Percentiles rank a stretch among this genome's conserved stretches.
phyloP scores from a whole-genome alignment of 225 moss, liverwort and hornwort species.

The Sphagnum tenellum region DNA sequence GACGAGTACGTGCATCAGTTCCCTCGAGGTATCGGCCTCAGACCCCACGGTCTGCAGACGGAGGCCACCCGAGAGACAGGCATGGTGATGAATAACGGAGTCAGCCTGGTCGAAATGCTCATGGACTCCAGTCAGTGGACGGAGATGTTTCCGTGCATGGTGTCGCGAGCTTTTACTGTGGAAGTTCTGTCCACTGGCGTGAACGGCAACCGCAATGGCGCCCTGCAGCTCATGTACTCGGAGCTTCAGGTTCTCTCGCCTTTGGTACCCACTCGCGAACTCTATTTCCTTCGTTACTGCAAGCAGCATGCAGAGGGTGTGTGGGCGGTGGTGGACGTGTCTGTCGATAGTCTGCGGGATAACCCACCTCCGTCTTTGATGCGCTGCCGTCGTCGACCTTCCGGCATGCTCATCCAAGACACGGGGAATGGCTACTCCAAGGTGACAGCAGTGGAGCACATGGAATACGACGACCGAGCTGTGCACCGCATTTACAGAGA shows the following conservation, averaged over 20 bases:
- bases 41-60: constrained; percentile 30
- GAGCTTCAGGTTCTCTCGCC: constrained; percentile 30
- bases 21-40: constrained; percentile 29
- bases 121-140: constrained; percentile 35
- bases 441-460: constrained; percentile 29
- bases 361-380: constrained; percentile 39
- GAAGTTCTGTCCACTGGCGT: constrained; percentile 29
- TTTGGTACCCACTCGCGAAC: constrained; percentile 25
- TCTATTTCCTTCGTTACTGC: constrained; percentile 37
- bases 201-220: constrained; percentile 19
- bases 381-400: constrained; percentile 41
- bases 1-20: constrained; percentile 38
- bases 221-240: constrained; percentile 45
- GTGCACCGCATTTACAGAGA: constrained; percentile 29
- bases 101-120: constrained; percentile 25
- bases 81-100: constrained; percentile 32
- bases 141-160: constrained; percentile 46
- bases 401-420: constrained; percentile 39
- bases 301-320: constrained; percentile 39
- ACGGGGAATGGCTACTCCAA: constrained; percentile 34
- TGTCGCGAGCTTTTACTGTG: constrained; percentile 34
- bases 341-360: constrained; percentile 35
- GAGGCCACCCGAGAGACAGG: constrained; percentile 35
- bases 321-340: constrained; percentile 47
- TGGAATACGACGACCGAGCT: constrained; percentile 27